These are phyloP conservation scores for Torulaspora microellipsoides DNA, from an alignment of 805 yeast genomes.

Conservation along the genomic window DNA sequence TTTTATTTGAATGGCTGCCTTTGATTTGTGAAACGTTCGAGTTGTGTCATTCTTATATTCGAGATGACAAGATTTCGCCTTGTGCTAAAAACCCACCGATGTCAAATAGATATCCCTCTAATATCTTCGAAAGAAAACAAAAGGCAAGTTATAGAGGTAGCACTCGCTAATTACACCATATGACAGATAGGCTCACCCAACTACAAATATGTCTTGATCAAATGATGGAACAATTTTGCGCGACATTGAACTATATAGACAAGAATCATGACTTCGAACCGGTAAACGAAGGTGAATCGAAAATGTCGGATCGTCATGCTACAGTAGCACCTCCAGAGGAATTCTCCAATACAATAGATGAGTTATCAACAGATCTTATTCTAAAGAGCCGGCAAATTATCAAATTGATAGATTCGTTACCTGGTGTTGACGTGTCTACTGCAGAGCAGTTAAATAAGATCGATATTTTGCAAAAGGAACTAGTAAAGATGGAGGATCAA, in stretches of 20 bases:
- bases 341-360: slow-evolving; percentile 52
- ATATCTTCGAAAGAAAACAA: too few species aligned
- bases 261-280: slow-evolving; percentile 63
- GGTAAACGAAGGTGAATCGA: slow-evolving; percentile 43
- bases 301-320: slow-evolving; percentile 57
- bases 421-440: slow-evolving; percentile 86
- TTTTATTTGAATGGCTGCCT: too few species aligned
- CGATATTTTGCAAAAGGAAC: slow-evolving; percentile 54
- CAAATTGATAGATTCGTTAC: slow-evolving; percentile 79
- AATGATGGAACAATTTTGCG: slow-evolving; percentile 72
- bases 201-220: slow-evolving; percentile 81
- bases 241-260: slow-evolving; percentile 75
- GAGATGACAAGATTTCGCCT: neutral
- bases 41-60: neutral
- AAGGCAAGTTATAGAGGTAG: too few species aligned
- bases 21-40: neutral
- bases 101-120: too few species aligned
- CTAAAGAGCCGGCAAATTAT: slow-evolving; percentile 82
- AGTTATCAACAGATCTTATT: slow-evolving; percentile 78
- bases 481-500: slow-evolving; percentile 54
- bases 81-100: too few species aligned
- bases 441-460: slow-evolving; percentile 66
- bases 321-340: slow-evolving; percentile 49
- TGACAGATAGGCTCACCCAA: slow-evolving; percentile 88
- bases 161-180: slow-evolving; percentile 17